Percentiles rank a stretch among this genome's conserved stretches.
Evolutionary conservation across 352 stramenopile genomes (phyloP).

Genomic region (Phytophthora constricta): DNA sequence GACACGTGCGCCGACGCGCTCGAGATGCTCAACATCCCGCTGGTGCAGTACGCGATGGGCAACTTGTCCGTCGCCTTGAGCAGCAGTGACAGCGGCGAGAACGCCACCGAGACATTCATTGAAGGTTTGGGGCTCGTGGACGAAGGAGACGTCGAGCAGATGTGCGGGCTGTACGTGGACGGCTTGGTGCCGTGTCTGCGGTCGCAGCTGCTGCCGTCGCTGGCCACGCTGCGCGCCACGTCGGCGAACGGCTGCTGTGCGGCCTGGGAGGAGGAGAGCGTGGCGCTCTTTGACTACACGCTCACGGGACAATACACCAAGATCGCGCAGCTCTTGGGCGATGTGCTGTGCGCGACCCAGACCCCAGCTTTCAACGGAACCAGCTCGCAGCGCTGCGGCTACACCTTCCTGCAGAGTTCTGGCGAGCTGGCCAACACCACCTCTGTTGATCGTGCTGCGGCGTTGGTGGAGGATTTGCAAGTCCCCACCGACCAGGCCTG

Average conservation of each 20-base stretch:
- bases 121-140: conserved; percentile 34
- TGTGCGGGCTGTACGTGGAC: conserved; percentile 57
- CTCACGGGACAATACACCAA: conserved; percentile 65
- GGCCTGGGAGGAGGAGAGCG: conserved; percentile 47
- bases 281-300: conserved; percentile 63
- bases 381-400: conserved; percentile 59
- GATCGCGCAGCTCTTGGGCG: conserved; percentile 55
- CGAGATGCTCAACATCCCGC: conserved; percentile 44
- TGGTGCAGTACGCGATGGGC: conserved; percentile 47
- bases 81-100: conserved; percentile 16
- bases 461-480: conserved; percentile 53
- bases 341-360: conserved; percentile 61
- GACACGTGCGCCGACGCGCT: conserved; percentile 43
- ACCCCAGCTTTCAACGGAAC: conserved; percentile 45
- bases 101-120: conserved; percentile 21
- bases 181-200: conserved; percentile 56
- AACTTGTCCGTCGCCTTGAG: conserved; percentile 42
- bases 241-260: conserved; percentile 61
- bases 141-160: conserved; percentile 49
- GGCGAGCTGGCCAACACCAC: conserved; percentile 39
- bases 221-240: conserved; percentile 56
- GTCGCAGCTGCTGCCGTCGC: conserved; percentile 58
- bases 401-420: conserved; percentile 50
- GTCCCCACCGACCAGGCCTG: conserved; percentile 65
- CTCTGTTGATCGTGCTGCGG: conserved; percentile 39